Conservation (phyloP, 176 grass and related monocot species). For the sorghum (Sorghum bicolor) region DNA sequence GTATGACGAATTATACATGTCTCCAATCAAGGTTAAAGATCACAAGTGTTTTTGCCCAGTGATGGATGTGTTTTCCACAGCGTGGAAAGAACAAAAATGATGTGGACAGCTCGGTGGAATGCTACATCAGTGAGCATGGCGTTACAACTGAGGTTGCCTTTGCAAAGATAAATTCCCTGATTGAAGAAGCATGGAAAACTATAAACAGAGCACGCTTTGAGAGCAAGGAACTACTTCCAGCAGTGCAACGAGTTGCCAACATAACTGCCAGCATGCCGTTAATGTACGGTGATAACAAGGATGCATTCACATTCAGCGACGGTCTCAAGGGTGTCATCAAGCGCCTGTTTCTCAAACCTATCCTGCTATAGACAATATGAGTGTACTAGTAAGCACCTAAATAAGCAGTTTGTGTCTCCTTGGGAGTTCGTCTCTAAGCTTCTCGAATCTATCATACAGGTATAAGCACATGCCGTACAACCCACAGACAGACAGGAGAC, state of each 20-base stretch:
- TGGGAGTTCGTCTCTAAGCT: no score
- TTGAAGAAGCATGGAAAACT: constrained; percentile 23
- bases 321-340: constrained; percentile 24
- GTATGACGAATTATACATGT: constrained; percentile 15
- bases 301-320: constrained; percentile 24
- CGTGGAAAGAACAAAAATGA: constrained; percentile 24
- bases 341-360: constrained; percentile 22
- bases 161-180: neutral
- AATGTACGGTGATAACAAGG: constrained; percentile 36
- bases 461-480: no score
- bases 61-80: neutral
- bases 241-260: constrained; percentile 1
- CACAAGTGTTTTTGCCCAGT: neutral
- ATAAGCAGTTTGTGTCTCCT: no score
- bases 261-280: constrained; percentile 25
- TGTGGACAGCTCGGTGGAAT: neutral
- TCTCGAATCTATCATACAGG: no score
- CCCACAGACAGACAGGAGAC: no score
- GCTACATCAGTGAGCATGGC: constrained; percentile 2
- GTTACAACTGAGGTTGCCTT: neutral
- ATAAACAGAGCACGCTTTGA: constrained; percentile 1
- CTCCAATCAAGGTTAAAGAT: neutral
- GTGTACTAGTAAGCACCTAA: neutral
- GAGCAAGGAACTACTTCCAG: neutral
- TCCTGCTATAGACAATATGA: neutral